Percentiles rank a stretch among this genome's conserved stretches.
These are phyloP conservation scores for Omphalea diandra DNA, from an alignment of 441 rosid species.

Conservation along the genomic window DNA sequence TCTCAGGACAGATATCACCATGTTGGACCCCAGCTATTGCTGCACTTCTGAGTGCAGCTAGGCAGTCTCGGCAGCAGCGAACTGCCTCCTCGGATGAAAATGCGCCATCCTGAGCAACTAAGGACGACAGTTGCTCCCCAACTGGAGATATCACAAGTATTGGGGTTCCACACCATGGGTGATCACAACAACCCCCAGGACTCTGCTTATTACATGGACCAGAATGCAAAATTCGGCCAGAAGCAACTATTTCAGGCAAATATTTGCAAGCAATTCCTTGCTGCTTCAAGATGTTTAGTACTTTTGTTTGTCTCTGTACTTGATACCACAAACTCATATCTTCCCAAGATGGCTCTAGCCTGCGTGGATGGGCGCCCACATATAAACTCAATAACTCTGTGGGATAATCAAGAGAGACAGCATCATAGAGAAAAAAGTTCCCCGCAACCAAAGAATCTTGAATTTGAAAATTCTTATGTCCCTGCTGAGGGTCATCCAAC, in stretches of 20 bases:
- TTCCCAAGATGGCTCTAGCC: slow-evolving; percentile 67
- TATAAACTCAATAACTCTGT: slow-evolving; percentile 39
- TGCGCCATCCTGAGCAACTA: slow-evolving; percentile 43
- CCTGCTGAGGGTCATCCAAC: slow-evolving; percentile 49
- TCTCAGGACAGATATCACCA: slow-evolving; percentile 61
- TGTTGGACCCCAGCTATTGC: slow-evolving; percentile 52
- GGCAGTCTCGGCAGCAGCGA: slow-evolving; percentile 58
- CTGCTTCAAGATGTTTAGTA: slow-evolving; percentile 53
- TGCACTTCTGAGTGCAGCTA: slow-evolving; percentile 49
- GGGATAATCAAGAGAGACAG: slow-evolving; percentile 40
- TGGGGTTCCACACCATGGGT: slow-evolving; percentile 67
- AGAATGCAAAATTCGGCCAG: slow-evolving; percentile 54
- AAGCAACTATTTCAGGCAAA: slow-evolving; percentile 53
- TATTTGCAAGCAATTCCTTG: slow-evolving; percentile 44
- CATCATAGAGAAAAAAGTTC: slow-evolving; percentile 41
- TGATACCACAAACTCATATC: slow-evolving; percentile 71
- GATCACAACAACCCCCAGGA: slow-evolving; percentile 54
- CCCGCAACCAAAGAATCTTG: slow-evolving; percentile 47
- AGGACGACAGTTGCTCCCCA: slow-evolving; percentile 51
- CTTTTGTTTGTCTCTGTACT: slow-evolving; percentile 71
- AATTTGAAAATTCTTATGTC: slow-evolving; percentile 50
- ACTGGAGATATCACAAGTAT: slow-evolving; percentile 56
- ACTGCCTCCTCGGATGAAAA: slow-evolving; percentile 48
- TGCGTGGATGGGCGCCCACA: slow-evolving; percentile 63
- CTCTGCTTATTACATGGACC: slow-evolving; percentile 48